A percentile compares a stretch with the other conserved stretches of the same genome.
Conservation (phyloP, 139 green algal species). For the Asterochloris sp. region DNA sequence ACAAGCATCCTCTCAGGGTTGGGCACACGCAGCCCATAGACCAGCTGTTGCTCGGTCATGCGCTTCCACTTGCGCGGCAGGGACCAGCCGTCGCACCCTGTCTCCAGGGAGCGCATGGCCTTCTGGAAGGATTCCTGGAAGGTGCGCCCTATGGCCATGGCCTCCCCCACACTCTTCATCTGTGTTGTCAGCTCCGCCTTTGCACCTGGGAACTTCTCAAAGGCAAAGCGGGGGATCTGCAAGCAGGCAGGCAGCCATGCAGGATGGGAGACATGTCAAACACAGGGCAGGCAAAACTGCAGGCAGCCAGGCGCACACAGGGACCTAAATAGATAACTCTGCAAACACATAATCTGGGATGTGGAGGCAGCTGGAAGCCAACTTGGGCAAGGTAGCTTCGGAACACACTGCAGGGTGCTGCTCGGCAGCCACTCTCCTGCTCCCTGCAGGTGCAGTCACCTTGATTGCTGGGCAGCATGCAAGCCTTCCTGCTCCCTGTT, state of each 20-base stretch:
- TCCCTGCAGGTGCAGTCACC: too few species aligned
- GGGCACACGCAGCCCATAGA: conserved; percentile 86
- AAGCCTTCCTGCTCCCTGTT: too few species aligned
- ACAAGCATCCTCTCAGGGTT: conserved; percentile 85
- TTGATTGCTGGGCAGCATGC: too few species aligned
- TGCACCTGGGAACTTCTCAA: conserved; percentile 98
- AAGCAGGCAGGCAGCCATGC: background rate
- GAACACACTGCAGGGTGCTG: too few species aligned
- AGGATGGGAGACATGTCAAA: too few species aligned
- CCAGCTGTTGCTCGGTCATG: conserved; percentile 66
- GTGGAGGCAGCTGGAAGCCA: too few species aligned
- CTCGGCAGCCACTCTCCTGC: too few species aligned
- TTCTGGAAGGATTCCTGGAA: conserved; percentile 98
- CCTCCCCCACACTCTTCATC: conserved; percentile 96
- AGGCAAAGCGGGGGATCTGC: conserved; percentile 89
- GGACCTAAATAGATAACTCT: too few species aligned
- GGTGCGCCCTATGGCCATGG: conserved; percentile 98
- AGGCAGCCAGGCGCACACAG: too few species aligned
- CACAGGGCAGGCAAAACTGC: too few species aligned
- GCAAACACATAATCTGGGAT: too few species aligned
- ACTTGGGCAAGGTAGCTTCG: too few species aligned
- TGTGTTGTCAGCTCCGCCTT: conserved; percentile 87
- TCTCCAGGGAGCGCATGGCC: conserved; percentile 92
- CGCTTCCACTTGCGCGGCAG: conserved; percentile 79
- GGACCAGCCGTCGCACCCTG: conserved; percentile 81